phyloP scores from a whole-genome alignment of 2,329 filamentous ascomycete species.

The Sclerotinia borealis region DNA sequence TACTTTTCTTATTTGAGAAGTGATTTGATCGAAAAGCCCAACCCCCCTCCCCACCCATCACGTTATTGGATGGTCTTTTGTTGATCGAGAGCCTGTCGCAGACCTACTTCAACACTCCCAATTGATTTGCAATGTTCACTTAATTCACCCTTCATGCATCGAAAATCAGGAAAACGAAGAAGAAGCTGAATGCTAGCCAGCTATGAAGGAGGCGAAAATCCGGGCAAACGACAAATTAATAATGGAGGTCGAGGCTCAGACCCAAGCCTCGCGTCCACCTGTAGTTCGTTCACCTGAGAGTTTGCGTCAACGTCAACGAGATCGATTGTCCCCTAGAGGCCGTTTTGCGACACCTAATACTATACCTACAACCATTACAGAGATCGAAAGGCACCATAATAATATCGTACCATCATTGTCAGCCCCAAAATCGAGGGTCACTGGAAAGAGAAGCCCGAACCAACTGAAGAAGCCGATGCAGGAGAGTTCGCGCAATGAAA shows the following conservation, averaged over 20 bases:
- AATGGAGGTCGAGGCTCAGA: constrained; percentile 12
- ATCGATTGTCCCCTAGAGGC: constrained; percentile 31
- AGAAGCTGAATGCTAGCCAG: constrained; percentile 15
- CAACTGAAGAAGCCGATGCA: constrained; percentile 23
- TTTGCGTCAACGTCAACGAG: constrained; percentile 33
- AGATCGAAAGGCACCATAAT: constrained; percentile 18
- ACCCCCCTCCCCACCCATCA: background rate
- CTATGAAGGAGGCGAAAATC: constrained; percentile 12
- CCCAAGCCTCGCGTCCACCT: constrained; percentile 4
- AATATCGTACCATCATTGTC: constrained; percentile 24
- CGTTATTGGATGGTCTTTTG: constrained; percentile 2
- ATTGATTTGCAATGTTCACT: background rate
- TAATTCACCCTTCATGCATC: constrained; percentile 24
- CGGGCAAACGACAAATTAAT: constrained; percentile 4
- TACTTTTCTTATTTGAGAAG: background rate
- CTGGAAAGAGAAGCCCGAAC: constrained; percentile 21
- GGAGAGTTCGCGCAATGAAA: constrained; percentile 29
- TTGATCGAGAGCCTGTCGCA: constrained; percentile 8
- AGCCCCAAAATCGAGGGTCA: constrained; percentile 22
- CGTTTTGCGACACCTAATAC: constrained; percentile 23
- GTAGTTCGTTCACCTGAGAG: constrained; percentile 24
- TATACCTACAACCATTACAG: constrained; percentile 22
- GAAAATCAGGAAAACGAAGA: constrained; percentile 18
- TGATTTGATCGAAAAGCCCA: background rate
- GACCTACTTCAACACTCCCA: background rate